Evolutionary conservation across 768 basidiomycete genomes (phyloP), one percentile per base, ranked within the genome.

Genomic region (Favolaschia claudopus): DNA sequence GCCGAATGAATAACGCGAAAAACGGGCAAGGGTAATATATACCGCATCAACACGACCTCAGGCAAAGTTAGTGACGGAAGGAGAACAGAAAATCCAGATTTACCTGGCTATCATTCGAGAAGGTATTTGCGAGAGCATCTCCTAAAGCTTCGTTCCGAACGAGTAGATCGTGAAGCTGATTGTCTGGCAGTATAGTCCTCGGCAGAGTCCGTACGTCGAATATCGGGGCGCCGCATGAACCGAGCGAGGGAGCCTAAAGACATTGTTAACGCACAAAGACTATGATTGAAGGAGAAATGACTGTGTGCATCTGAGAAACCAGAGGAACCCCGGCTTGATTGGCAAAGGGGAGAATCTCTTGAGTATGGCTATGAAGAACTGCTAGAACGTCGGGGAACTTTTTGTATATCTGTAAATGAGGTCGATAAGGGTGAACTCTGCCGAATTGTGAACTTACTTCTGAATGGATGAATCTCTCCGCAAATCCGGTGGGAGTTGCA

Each of bases 391-490:
- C 54, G 0, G 67, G 67, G 55, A 68, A 68, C 42, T 46, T 63
- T 22, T 66, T 67, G 54, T 57, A 63, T 43, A 66, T 58, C 63
- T 60, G 33, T 15, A 22, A 12, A 36, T 4, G 24, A 25, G 24
- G n/a, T 42, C 7, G 43, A 37, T 27, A 37, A 38, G n/a, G 14
- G 15, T 39, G 8, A 32, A 48, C 17, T 5, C n/a, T 25, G n/a
- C n/a, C n/a, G 8, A 34, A 43, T 14, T 25, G 28, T 44, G 36
- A 36, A 8, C 25, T 10, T 27, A 57, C 69, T 67, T 72, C 66
- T 43, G 58, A 63, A 20, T 67, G 62, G 50, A 68, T 68, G 27
- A 44, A 68, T 45, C 67, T 56, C 47, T 68, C 67, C 1, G 65
- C 20, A 37, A 68, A 68, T 24, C 65, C 62, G 28, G 65, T 56